Evolutionary conservation across 352 stramenopile species (phyloP).

Genomic region (Globisporangium polare): DNA sequence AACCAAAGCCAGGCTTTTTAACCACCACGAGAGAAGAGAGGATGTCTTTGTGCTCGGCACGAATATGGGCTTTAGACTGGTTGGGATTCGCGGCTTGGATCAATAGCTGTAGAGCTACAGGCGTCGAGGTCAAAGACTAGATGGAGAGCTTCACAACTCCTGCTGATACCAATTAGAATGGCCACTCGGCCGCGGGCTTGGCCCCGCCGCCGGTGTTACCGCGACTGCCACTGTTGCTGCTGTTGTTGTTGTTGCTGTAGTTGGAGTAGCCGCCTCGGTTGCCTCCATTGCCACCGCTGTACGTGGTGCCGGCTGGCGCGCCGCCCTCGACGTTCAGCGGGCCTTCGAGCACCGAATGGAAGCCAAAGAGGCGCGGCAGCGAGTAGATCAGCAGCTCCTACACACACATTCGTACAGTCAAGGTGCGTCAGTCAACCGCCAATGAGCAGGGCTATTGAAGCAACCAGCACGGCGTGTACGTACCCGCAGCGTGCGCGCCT

Average conservation of each 20-base stretch:
- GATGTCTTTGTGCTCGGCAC: no score
- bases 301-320: slow-evolving; percentile 20
- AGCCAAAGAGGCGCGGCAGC: slow-evolving; percentile 70
- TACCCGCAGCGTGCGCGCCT: slow-evolving; percentile 55
- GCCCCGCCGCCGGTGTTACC: slow-evolving; percentile 9
- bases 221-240: slow-evolving; percentile 24
- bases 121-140: no score
- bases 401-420: slow-evolving; percentile 5
- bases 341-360: slow-evolving; percentile 72
- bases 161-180: no score
- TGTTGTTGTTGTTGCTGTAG: slow-evolving; percentile 19
- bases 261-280: slow-evolving; percentile 25
- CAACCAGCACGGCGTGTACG: no score
- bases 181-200: slow-evolving; percentile 66
- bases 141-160: no score
- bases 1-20: neutral
- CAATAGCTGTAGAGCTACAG: neutral
- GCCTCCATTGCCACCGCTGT: slow-evolving; percentile 21
- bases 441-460: no score
- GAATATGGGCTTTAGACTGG: no score
- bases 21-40: no score
- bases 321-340: slow-evolving; percentile 51
- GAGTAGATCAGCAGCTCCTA: slow-evolving; percentile 78
- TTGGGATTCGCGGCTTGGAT: neutral
- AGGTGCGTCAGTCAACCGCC: no score